Evolutionary conservation across 176 grass and related monocot genomes (phyloP).

Genomic region (Lolium perenne): DNA sequence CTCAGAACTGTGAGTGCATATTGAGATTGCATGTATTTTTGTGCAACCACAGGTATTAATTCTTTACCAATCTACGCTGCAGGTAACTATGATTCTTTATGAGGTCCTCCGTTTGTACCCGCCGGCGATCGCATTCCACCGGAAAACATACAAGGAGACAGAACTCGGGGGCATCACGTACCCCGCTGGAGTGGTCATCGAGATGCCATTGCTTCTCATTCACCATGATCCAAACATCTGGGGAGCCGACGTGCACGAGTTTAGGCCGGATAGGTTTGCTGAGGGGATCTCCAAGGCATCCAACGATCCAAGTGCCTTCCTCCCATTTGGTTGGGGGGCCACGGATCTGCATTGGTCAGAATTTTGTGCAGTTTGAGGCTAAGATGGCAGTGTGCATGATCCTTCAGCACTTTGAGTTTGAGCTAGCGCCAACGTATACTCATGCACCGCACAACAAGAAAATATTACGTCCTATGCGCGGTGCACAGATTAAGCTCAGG

Average conservation of each 20-base stretch:
- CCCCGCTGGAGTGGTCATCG: conserved; percentile 22
- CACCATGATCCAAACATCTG: conserved; percentile 48
- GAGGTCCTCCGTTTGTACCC: conserved; percentile 22
- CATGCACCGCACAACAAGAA: not conserved
- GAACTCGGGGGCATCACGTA: not conserved
- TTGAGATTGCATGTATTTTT: not conserved
- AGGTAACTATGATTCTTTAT: conserved; percentile 16
- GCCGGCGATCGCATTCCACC: not conserved
- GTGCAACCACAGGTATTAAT: not conserved
- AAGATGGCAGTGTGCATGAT: conserved; percentile 14
- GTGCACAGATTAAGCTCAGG: conserved; percentile 12
- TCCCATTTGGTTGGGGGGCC: conserved; percentile 23
- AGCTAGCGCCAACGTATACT: not conserved
- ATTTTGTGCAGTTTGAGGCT: not conserved
- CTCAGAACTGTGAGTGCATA: not conserved
- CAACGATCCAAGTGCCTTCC: conserved; percentile 1
- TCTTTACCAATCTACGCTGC: not conserved
- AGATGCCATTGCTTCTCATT: not conserved
- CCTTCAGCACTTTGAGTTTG: conserved; percentile 4
- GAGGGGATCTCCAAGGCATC: not conserved
- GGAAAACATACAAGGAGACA: conserved; percentile 13
- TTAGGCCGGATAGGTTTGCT: not conserved
- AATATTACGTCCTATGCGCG: not conserved
- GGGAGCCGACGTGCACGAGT: not conserved
- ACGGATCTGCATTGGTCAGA: conserved; percentile 7